Base-by-base conservation (phyloP, 2,329 filamentous ascomycete genomes). In the Plectosphaerella sp. region DNA sequence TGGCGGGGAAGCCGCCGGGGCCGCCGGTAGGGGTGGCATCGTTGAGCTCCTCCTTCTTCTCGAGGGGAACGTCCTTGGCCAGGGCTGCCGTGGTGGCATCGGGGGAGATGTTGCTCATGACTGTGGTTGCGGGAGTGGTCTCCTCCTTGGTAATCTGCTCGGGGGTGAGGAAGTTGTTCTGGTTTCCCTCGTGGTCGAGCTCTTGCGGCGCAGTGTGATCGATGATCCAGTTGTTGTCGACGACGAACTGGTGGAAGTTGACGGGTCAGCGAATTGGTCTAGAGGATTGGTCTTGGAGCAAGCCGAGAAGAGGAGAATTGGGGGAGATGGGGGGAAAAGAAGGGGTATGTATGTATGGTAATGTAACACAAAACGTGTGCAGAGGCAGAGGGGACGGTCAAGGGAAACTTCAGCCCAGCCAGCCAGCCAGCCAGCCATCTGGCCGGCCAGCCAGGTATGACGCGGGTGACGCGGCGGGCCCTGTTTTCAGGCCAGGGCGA, bases 111-210 rank as follows among this genome's bases (percentile, higher is more conserved):
- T 84, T 86, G 60, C 84, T 89, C 67, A 88, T 80, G 54, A 80
- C 71, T 43, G 41, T 16, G 16, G 41, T 43, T 53, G 78, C 73
- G 45, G 76, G 72, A 52, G 77, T 65, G 49, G 75, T 72, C 47
- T 65, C 63, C 58, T 73, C 68, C 59, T 68, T 69, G 55, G 69
- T 60, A 50, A 96, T 87, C 65, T 90, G 80, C 57, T 91, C 82
- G 53, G 88, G 84, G 41, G 82, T 81, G 52, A 99, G 81, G 58
- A 97, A 84, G 83, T 97, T 97, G 80, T 97, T 97, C 63, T 91
- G 78, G 79, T 93, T 96, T 64, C 89, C 88, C 64, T 85, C 78
- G 59, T 82, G 80, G 77, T 97, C 93, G 64, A 84, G 83, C 73
- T 97, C 92, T 72, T 88, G 86, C 54, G 89, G 88, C 42, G 86